Evolutionary conservation across 1,139 yeast species (phyloP).

Genomic region (Pichia terricola): DNA sequence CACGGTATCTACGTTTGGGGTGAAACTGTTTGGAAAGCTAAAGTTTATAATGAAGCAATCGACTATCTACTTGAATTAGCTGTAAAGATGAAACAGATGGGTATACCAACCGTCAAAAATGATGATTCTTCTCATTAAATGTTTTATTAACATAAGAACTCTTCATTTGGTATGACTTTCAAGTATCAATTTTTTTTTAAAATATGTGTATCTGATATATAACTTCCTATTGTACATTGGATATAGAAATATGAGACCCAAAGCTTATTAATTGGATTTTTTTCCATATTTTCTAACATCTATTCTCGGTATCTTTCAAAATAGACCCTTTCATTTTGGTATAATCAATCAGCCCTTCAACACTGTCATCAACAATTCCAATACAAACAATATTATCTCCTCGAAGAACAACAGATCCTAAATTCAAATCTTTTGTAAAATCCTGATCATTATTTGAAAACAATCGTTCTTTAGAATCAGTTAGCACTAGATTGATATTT

Average conservation of each 20-base stretch:
- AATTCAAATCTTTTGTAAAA: slow-evolving; percentile 40
- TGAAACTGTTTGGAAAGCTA: slow-evolving; percentile 84
- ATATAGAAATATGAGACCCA: no score
- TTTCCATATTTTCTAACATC: background rate
- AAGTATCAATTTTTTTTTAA: no score
- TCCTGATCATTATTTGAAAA: slow-evolving; percentile 27
- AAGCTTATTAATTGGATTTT: no score
- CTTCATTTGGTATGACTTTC: background rate
- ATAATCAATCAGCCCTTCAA: slow-evolving; percentile 50
- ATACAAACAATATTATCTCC: slow-evolving; percentile 72
- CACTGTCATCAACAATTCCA: slow-evolving; percentile 56
- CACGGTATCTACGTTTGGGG: slow-evolving; percentile 98
- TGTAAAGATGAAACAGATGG: slow-evolving; percentile 62
- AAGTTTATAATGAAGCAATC: slow-evolving; percentile 84
- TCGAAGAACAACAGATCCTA: slow-evolving; percentile 64
- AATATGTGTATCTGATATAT: background rate
- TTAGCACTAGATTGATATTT: slow-evolving; percentile 61
- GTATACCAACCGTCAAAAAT: slow-evolving; percentile 36
- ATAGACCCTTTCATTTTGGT: slow-evolving; percentile 28
- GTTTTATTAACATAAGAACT: background rate
- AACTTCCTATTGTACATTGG: no score
- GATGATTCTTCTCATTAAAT: background rate
- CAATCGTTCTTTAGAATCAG: slow-evolving; percentile 48
- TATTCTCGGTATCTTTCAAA: slow-evolving; percentile 29
- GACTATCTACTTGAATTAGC: slow-evolving; percentile 84